phyloP scores from a whole-genome alignment of 176 grass and related monocot genomes.

The Aegilops umbellulata region DNA sequence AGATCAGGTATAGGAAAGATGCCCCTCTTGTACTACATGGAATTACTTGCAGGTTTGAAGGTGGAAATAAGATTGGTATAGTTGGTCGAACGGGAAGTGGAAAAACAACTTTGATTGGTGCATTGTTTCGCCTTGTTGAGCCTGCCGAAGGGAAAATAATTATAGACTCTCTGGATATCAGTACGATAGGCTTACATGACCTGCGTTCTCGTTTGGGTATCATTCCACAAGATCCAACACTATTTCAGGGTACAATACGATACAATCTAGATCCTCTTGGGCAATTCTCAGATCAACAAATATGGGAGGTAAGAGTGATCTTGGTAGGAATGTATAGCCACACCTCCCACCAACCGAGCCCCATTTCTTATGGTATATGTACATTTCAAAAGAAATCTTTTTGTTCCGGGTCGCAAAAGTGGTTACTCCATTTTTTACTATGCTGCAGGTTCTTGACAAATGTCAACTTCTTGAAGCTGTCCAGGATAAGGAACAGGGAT shows the following conservation, averaged over 20 bases:
- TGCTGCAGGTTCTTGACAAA: conserved; percentile 74
- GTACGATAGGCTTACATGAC: conserved; percentile 80
- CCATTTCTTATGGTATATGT: background rate
- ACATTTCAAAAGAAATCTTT: conserved; percentile 12
- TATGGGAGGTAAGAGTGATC: conserved; percentile 70
- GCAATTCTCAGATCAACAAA: conserved; percentile 67
- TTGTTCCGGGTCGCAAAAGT: background rate
- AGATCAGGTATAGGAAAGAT: conserved; percentile 79
- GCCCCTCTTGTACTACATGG: conserved; percentile 74
- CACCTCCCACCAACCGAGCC: background rate
- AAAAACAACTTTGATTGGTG: conserved; percentile 88
- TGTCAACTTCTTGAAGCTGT: conserved; percentile 87
- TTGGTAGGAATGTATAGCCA: background rate
- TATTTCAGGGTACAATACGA: conserved; percentile 86
- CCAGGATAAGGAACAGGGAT: conserved; percentile 68
- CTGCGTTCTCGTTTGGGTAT: conserved; percentile 83
- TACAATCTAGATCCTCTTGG: conserved; percentile 84
- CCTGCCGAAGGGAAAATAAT: conserved; percentile 76
- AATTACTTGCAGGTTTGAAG: conserved; percentile 81
- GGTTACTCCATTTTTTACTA: background rate
- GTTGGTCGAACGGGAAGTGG: conserved; percentile 94
- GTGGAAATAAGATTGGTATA: conserved; percentile 82
- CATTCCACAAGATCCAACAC: conserved; percentile 98
- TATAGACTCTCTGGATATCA: conserved; percentile 72
- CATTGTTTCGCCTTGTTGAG: conserved; percentile 87